phyloP scores from a whole-genome alignment of 1,284 basidiomycete genomes.

The Fomitopsis pinicola region DNA sequence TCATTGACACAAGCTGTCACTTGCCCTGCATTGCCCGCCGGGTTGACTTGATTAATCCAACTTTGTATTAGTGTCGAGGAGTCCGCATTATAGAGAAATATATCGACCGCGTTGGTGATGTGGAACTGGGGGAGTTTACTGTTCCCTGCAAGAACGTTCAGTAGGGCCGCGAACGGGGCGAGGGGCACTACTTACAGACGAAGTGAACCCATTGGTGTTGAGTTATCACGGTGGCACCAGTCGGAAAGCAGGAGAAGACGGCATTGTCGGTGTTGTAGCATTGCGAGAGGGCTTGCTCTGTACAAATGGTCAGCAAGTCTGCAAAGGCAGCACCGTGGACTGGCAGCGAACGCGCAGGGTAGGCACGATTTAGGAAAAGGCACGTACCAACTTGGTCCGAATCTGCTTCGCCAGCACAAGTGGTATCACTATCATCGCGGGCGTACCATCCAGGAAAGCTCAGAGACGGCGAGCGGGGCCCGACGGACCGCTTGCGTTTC shows the following conservation, averaged over 20 bases:
- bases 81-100: conserved; percentile 70
- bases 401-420: conserved; percentile 25
- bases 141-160: conserved; percentile 40
- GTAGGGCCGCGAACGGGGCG: conserved; percentile 5
- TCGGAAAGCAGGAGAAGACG: conserved; percentile 70
- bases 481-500: conserved; percentile 24
- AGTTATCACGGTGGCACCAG: conserved; percentile 41
- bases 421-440: conserved; percentile 3
- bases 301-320: neutral
- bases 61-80: conserved; percentile 44
- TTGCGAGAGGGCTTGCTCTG: conserved; percentile 28
- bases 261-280: conserved; percentile 54
- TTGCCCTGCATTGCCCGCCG: conserved; percentile 49
- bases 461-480: conserved; percentile 4
- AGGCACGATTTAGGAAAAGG: neutral
- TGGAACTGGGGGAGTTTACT: conserved; percentile 40
- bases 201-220: conserved; percentile 71
- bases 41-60: conserved; percentile 40
- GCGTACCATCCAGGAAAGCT: conserved; percentile 13
- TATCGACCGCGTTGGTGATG: conserved; percentile 49
- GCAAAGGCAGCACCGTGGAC: neutral
- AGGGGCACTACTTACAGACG: conserved; percentile 49
- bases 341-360: conserved; percentile 9
- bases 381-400: conserved; percentile 36
- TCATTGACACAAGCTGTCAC: conserved; percentile 61